Conservation (phyloP, 768 basidiomycete genomes). For the Lyophyllum atratum region DNA sequence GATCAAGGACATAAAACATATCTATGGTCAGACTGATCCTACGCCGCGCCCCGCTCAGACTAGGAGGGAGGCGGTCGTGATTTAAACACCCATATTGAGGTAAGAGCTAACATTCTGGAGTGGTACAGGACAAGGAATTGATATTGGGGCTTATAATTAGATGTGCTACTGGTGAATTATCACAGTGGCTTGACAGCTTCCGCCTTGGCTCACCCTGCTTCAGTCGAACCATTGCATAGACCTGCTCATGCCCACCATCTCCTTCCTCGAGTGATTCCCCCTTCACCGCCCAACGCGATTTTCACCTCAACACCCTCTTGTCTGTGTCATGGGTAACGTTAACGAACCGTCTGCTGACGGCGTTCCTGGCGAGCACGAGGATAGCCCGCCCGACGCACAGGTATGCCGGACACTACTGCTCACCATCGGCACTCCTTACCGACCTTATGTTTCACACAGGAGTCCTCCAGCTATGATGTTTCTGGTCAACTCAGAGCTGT, state of each 20-base stretch:
- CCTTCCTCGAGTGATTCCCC: neutral
- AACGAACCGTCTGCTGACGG: slow-evolving; percentile 6
- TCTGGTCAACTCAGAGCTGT: neutral
- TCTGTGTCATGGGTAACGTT: slow-evolving; percentile 12
- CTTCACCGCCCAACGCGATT: neutral
- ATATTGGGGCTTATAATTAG: neutral
- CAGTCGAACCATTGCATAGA: slow-evolving; percentile 1
- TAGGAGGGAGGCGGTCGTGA: too few species aligned
- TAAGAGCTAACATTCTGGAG: neutral
- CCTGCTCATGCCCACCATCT: neutral
- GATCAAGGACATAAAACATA: too few species aligned
- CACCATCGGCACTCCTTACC: neutral
- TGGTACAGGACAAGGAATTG: neutral
- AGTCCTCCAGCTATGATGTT: neutral
- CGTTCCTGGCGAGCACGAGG: neutral
- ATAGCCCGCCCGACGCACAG: neutral
- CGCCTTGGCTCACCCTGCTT: slow-evolving; percentile 10
- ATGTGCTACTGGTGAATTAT: neutral
- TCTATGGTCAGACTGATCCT: too few species aligned
- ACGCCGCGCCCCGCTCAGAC: too few species aligned
- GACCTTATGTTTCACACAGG: neutral
- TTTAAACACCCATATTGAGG: too few species aligned
- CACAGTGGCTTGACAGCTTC: slow-evolving; percentile 7
- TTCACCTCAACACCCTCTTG: neutral
- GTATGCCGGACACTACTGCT: neutral